These are phyloP conservation scores for Phaeosphaeriaceae sp. DNA, from an alignment of 2,329 filamentous ascomycete species.

Conservation along the genomic window DNA sequence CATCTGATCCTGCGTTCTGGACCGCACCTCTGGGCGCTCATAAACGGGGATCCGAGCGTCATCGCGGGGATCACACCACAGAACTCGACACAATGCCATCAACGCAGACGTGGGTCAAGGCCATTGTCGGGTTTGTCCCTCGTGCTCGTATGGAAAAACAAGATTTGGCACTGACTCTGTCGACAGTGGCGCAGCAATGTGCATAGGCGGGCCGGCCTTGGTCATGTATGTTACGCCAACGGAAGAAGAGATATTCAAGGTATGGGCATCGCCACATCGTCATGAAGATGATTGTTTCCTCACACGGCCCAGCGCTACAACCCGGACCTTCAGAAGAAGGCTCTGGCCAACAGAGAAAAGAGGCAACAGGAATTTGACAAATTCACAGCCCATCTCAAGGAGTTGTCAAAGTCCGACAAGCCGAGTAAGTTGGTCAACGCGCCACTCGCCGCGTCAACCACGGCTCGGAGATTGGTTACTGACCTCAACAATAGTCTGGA, in stretches of 20 bases:
- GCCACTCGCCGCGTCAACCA: neutral
- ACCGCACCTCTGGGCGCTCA: neutral
- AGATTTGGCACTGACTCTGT: constrained; percentile 25
- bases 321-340: constrained; percentile 89
- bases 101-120: constrained; percentile 41
- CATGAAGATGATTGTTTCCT: constrained; percentile 6
- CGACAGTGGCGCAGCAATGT: constrained; percentile 72
- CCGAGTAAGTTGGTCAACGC: constrained; percentile 69
- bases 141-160: constrained; percentile 7
- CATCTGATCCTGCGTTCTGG: neutral
- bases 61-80: neutral
- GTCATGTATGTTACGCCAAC: constrained; percentile 82
- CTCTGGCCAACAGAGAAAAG: constrained; percentile 78
- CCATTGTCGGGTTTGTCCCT: constrained; percentile 41
- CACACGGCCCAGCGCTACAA: constrained; percentile 73
- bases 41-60: neutral
- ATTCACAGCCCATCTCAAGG: constrained; percentile 83
- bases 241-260: constrained; percentile 87
- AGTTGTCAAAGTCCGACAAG: constrained; percentile 89
- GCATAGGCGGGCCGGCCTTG: constrained; percentile 84
- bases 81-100: constrained; percentile 32
- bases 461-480: constrained; percentile 10
- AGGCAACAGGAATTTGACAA: constrained; percentile 87
- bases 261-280: constrained; percentile 37
- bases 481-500: constrained; percentile 40